These are phyloP conservation scores for Pythium myriotylum DNA, from an alignment of 352 stramenopile genomes.

Conservation along the genomic window DNA sequence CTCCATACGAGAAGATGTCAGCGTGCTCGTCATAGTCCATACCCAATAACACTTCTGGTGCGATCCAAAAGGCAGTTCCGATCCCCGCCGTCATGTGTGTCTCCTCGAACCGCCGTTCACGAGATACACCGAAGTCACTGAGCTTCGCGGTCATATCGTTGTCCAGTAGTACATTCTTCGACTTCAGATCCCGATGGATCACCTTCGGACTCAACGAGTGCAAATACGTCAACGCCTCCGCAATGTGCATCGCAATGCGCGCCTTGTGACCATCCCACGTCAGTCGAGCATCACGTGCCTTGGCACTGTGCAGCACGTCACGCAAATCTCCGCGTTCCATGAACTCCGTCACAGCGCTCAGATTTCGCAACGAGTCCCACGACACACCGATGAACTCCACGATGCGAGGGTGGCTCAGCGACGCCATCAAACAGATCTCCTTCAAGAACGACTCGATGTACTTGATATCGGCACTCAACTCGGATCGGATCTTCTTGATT, in stretches of 20 bases:
- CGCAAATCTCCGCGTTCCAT: constrained; percentile 75
- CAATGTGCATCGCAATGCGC: constrained; percentile 53
- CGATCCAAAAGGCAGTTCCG: constrained; percentile 23
- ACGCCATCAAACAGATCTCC: too few species aligned
- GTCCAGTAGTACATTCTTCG: constrained; percentile 17
- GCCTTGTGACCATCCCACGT: constrained; percentile 58
- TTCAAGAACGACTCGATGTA: constrained; percentile 61
- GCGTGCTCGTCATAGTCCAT: constrained; percentile 15
- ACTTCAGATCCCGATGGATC: too few species aligned
- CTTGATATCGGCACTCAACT: constrained; percentile 50
- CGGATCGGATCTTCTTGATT: constrained; percentile 69
- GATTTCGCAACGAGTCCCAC: constrained; percentile 61
- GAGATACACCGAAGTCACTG: constrained; percentile 27
- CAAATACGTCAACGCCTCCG: too few species aligned
- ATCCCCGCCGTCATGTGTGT: constrained; percentile 20
- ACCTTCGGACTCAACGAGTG: too few species aligned
- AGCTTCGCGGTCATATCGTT: constrained; percentile 20
- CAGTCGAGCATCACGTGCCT: constrained; percentile 40
- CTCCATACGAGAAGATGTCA: constrained; percentile 21
- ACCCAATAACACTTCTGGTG: constrained; percentile 19
- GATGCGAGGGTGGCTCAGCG: constrained; percentile 57
- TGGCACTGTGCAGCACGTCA: constrained; percentile 51
- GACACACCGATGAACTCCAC: constrained; percentile 75
- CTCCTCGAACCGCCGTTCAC: constrained; percentile 8
- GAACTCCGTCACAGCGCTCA: too few species aligned